Evolutionary conservation across 2,329 filamentous ascomycete genomes (phyloP).

Genomic region (Penicillium palitans): DNA sequence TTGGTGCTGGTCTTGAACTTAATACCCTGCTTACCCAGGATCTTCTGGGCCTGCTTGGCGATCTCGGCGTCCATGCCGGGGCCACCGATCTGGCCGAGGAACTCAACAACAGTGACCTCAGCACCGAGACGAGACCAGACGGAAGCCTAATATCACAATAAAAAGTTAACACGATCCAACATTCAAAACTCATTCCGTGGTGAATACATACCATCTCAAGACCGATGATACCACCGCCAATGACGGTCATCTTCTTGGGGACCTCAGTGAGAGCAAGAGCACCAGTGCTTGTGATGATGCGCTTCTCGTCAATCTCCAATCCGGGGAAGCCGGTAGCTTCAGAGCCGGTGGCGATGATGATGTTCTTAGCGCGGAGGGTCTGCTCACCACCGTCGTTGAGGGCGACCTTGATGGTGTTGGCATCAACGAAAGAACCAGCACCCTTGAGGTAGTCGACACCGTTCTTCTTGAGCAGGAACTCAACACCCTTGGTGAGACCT

Average conservation of each 20-base stretch:
- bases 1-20: conserved; percentile 99
- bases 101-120: conserved; percentile 97
- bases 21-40: conserved; percentile 92
- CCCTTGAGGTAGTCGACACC: conserved; percentile 98
- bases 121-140: conserved; percentile 94
- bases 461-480: conserved; percentile 99
- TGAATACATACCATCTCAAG: conserved; percentile 76
- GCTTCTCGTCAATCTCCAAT: conserved; percentile 94
- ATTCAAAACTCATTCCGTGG: background rate
- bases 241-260: conserved; percentile 94
- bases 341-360: conserved; percentile 93
- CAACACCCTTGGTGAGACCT: conserved; percentile 92
- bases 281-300: conserved; percentile 93
- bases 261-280: conserved; percentile 87
- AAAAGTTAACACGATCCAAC: conserved; percentile 7
- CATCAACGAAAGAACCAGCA: conserved; percentile 79
- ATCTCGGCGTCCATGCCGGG: conserved; percentile 97
- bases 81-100: conserved; percentile 91
- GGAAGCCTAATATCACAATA: conserved; percentile 57
- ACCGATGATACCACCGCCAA: conserved; percentile 97
- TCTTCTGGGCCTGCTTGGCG: conserved; percentile 86
- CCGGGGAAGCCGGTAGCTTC: conserved; percentile 97
- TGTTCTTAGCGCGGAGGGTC: conserved; percentile 87
- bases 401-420: conserved; percentile 88
- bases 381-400: conserved; percentile 90